phyloP scores from a whole-genome alignment of 2,329 filamentous ascomycete species.

The Escovopsis sp. region DNA sequence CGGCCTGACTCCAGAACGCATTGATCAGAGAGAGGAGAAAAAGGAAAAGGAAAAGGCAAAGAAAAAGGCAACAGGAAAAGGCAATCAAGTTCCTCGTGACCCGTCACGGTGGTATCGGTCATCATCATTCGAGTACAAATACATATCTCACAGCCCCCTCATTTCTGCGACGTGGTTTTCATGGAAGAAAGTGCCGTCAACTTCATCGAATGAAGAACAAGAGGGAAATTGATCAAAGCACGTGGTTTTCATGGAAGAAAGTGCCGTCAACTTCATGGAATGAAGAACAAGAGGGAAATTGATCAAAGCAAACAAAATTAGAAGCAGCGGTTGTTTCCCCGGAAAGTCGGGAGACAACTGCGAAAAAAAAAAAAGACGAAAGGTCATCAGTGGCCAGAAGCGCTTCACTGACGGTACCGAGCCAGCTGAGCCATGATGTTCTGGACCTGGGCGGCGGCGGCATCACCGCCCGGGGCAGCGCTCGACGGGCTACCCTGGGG shows the following conservation, averaged over 20 bases:
- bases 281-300: conserved; percentile 1
- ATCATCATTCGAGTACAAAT: no score
- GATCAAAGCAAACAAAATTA: neutral
- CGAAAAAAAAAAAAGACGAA: neutral
- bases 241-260: no score
- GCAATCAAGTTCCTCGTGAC: no score
- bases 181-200: no score
- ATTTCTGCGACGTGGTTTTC: no score
- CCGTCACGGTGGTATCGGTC: no score
- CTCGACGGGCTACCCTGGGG: conserved; percentile 14
- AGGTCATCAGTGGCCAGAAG: neutral
- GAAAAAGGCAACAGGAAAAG: no score
- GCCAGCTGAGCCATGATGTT: conserved; percentile 64
- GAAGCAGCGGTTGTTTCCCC: neutral
- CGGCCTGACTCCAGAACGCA: no score
- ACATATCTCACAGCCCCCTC: no score
- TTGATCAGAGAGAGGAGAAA: no score
- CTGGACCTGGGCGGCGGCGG: conserved; percentile 42
- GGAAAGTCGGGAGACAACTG: neutral
- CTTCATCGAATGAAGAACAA: neutral
- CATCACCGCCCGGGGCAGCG: conserved; percentile 13
- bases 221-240: neutral
- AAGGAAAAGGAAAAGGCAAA: no score
- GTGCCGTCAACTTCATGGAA: no score
- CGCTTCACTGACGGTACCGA: conserved; percentile 40